phyloP scores from a whole-genome alignment of 208 protist genomes.

The Kentomonas sorsogonicus region DNA sequence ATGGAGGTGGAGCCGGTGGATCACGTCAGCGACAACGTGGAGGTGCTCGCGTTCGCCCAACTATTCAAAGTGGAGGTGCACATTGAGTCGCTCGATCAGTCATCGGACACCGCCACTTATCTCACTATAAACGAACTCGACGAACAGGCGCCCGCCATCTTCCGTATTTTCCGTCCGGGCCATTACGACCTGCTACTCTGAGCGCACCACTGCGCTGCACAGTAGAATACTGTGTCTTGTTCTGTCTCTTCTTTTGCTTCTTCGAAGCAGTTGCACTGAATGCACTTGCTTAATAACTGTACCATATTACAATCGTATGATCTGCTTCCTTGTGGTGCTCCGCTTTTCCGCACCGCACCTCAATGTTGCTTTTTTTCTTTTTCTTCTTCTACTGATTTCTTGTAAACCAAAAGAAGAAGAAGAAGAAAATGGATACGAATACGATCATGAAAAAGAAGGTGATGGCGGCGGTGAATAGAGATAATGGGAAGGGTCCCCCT shows the following conservation, averaged over 20 bases:
- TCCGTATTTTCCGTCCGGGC: slow-evolving; percentile 69
- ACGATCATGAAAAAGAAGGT: no score
- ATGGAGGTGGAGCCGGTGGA: slow-evolving; percentile 71
- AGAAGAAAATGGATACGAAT: background rate
- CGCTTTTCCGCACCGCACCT: background rate
- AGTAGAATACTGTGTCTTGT: no score
- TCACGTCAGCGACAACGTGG: slow-evolving; percentile 79
- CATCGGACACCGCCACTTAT: slow-evolving; percentile 14
- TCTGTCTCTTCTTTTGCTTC: background rate
- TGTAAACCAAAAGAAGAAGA: slow-evolving; percentile 19
- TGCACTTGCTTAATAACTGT: no score
- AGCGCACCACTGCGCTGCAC: no score
- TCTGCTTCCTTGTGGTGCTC: background rate
- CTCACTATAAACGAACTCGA: slow-evolving; percentile 21
- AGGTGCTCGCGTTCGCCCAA: slow-evolving; percentile 63
- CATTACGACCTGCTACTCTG: slow-evolving; percentile 86
- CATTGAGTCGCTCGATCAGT: slow-evolving; percentile 57
- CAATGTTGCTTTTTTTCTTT: background rate
- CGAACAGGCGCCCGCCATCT: slow-evolving; percentile 17
- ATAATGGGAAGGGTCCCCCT: no score
- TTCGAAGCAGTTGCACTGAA: no score
- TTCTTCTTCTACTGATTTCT: no score
- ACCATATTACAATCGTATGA: no score
- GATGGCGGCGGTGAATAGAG: no score
- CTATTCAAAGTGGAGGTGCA: slow-evolving; percentile 41